Evolutionary conservation across 352 stramenopile species (phyloP).

Genomic region (Globisporangium canariense): DNA sequence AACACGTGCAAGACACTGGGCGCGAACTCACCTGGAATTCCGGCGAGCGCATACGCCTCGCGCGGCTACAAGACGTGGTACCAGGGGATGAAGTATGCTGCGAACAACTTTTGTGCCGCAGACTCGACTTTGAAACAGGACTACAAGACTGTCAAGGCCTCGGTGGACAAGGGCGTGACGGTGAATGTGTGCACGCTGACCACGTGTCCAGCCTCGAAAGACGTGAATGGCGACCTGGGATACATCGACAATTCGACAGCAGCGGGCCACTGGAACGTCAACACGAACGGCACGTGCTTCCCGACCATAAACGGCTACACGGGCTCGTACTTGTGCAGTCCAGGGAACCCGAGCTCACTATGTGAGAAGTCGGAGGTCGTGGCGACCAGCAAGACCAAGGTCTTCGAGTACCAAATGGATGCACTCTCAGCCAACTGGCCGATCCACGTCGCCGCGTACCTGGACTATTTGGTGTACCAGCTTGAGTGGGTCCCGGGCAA

Average conservation of each 20-base stretch:
- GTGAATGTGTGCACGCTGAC: neutral
- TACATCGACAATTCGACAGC: neutral
- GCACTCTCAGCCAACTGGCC: slow-evolving; percentile 91
- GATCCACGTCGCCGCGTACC: slow-evolving; percentile 76
- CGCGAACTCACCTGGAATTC: neutral
- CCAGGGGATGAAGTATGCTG: slow-evolving; percentile 2
- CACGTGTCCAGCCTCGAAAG: neutral
- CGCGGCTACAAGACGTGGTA: slow-evolving; percentile 7
- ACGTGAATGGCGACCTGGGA: neutral
- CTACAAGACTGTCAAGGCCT: slow-evolving; percentile 2
- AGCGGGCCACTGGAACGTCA: neutral
- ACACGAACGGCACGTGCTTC: slow-evolving; percentile 45
- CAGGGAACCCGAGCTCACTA: slow-evolving; percentile 34
- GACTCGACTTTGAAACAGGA: neutral
- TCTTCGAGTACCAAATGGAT: slow-evolving; percentile 87
- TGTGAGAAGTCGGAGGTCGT: slow-evolving; percentile 19
- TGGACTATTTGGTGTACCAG: slow-evolving; percentile 67
- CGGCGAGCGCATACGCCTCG: neutral
- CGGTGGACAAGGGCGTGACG: neutral
- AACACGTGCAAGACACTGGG: neutral
- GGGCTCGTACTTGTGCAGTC: slow-evolving; percentile 48
- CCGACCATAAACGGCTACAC: slow-evolving; percentile 53
- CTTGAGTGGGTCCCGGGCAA: slow-evolving; percentile 64
- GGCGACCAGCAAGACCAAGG: slow-evolving; percentile 7
- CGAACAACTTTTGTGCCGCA: neutral